Evolutionary conservation across 306 rosid genomes (phyloP).

Genomic region (Nissolia schottii): DNA sequence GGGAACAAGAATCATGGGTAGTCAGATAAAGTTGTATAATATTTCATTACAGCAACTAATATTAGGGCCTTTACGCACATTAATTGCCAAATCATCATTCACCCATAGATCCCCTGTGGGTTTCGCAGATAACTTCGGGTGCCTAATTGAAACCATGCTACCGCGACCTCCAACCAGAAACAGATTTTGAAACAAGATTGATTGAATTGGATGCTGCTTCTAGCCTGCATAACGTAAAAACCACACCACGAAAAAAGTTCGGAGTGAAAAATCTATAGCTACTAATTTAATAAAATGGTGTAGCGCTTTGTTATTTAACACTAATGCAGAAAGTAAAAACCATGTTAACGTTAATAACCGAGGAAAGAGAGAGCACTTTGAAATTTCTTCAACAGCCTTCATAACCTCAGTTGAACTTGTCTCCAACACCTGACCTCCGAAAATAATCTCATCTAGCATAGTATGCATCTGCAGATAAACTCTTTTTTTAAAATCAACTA

Average conservation of each 20-base stretch:
- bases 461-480: slow-evolving; percentile 61
- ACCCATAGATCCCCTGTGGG: background rate
- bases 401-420: slow-evolving; percentile 80
- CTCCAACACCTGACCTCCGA: slow-evolving; percentile 92
- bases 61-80: background rate
- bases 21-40: background rate
- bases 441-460: slow-evolving; percentile 75
- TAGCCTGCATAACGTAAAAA: slow-evolving; percentile 46
- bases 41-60: background rate
- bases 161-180: slow-evolving; percentile 75
- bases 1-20: background rate
- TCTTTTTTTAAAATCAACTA: background rate
- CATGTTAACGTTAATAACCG: background rate
- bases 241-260: background rate
- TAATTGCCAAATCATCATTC: background rate
- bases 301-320: background rate
- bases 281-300: background rate
- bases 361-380: slow-evolving; percentile 50
- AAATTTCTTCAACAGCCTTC: slow-evolving; percentile 80
- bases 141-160: slow-evolving; percentile 26
- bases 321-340: slow-evolving; percentile 4
- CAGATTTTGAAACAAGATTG: slow-evolving; percentile 71
- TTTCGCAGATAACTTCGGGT: background rate
- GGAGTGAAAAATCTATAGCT: background rate
- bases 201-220: slow-evolving; percentile 75